Evolutionary conservation across 2,329 filamentous ascomycete genomes (phyloP).

Genomic region (Xylariaceae sp.): DNA sequence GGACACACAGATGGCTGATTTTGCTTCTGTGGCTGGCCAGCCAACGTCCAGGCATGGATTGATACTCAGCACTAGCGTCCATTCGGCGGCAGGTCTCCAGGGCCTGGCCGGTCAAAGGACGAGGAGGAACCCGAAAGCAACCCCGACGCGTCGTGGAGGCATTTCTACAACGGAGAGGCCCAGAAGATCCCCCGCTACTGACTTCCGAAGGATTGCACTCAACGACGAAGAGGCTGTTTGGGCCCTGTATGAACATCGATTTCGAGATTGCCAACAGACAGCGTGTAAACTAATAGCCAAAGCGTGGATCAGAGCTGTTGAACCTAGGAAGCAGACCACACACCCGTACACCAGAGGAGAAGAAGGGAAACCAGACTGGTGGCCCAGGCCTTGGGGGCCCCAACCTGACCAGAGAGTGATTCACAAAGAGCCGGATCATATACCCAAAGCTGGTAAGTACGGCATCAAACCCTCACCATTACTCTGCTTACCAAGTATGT

Average conservation of each 20-base stretch:
- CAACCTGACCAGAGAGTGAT: constrained; percentile 53
- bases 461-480: background rate
- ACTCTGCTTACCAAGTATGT: constrained; percentile 2
- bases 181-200: too few relatives aligned
- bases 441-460: constrained; percentile 59
- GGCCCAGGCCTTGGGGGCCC: constrained; percentile 54
- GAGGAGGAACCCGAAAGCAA: constrained; percentile 33
- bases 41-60: constrained; percentile 9
- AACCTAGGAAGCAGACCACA: constrained; percentile 72
- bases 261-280: constrained; percentile 66
- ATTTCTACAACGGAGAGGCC: constrained; percentile 38
- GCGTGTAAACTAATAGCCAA: constrained; percentile 71
- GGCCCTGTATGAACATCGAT: constrained; percentile 57
- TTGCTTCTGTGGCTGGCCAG: constrained; percentile 4
- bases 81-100: constrained; percentile 15
- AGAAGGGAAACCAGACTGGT: constrained; percentile 62
- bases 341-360: constrained; percentile 68
- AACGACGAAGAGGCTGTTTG: constrained; percentile 52
- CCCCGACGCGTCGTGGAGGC: background rate
- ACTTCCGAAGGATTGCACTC: constrained; percentile 38
- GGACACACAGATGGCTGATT: constrained; percentile 9
- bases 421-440: constrained; percentile 71
- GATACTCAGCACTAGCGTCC: constrained; percentile 7
- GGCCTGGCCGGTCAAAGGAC: constrained; percentile 30
- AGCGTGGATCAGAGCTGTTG: constrained; percentile 70